Percentiles rank a stretch among this genome's conserved stretches.
Conservation (phyloP, 768 basidiomycete species). For the Mycena rebaudengoi region DNA sequence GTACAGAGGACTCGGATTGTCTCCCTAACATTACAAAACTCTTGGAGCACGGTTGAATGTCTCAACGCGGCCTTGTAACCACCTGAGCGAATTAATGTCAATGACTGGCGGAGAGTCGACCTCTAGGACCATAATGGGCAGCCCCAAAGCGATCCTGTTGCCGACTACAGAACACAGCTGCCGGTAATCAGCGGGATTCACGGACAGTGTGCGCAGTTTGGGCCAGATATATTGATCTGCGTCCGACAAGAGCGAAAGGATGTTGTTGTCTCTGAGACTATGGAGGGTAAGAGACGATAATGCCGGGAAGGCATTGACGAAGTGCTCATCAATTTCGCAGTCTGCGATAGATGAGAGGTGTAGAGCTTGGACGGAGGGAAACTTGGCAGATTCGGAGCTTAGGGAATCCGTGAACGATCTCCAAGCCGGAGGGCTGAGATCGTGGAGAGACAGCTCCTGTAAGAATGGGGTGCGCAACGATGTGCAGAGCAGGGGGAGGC, state of each 20-base stretch:
- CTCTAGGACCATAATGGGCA: background rate
- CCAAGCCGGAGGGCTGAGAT: background rate
- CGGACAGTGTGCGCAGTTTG: background rate
- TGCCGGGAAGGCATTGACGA: background rate
- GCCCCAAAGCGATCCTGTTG: background rate
- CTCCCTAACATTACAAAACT: no score
- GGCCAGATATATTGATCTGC: background rate
- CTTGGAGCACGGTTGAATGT: conserved; percentile 7
- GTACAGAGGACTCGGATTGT: no score
- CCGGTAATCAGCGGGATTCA: background rate
- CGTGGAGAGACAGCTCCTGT: conserved; percentile 1
- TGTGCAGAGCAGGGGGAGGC: background rate
- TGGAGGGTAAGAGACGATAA: conserved; percentile 3
- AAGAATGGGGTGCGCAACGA: background rate
- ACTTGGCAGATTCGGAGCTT: background rate
- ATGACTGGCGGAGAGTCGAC: conserved; percentile 5
- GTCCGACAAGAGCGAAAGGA: background rate
- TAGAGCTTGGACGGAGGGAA: conserved; percentile 10
- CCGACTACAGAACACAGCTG: background rate
- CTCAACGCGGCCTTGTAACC: conserved; percentile 7
- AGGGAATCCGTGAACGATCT: background rate
- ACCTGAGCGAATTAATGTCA: background rate
- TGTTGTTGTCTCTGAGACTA: background rate
- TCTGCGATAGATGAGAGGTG: background rate
- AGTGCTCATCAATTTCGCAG: background rate